Base-by-base conservation (phyloP, 371 early-diverging fungal genomes). In the Mucor piriformis region DNA sequence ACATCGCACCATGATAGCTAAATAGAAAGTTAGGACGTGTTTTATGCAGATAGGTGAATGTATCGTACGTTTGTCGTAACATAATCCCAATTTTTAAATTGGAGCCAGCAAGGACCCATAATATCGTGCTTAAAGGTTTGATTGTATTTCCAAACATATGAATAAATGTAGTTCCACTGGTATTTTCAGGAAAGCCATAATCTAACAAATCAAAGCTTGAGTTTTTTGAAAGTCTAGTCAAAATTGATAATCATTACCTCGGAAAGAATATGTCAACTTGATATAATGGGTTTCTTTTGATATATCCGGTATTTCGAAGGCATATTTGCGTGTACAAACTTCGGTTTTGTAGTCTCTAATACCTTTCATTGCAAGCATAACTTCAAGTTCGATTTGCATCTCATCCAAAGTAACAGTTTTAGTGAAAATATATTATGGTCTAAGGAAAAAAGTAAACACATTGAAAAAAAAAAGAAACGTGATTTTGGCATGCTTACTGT, bases 81-180 rank as follows among this genome's bases (percentile, higher is more conserved):
- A 29, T 29, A 8, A 6, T 8, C 29, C 29, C 29, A 29, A 13
- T 81, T 56, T 25, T 57, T 58, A 2, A 99, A 70, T 95, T 3
- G 96, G 95, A 96, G 93, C 99, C 99, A 99, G 59, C 92, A 91
- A 2, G 99, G 99, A 1, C 99, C 99, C 96, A 95, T 98, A 20
- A 99, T 75, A 61, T 93, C 88, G 25, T 95, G 84, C 98, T 98
- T 11, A 97, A 70, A 1, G 96, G 93, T 18, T 81, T 79, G 4
- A 95, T 94, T 49, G 86, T 84, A 3, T 90, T 72, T 13, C 98
- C 99, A 82, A 98, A 98, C 3, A 92, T 77, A 58, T 84, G 91
- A 57, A 88, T 86, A 65, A 97, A 97, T 1, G 94, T 91, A 42
- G 72, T 75, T 0, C 99, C 97, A 7, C 61, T 73, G 4, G 92